Evolutionary conservation across 768 basidiomycete genomes (phyloP).

Genomic region (Hirschioporus abietinus): DNA sequence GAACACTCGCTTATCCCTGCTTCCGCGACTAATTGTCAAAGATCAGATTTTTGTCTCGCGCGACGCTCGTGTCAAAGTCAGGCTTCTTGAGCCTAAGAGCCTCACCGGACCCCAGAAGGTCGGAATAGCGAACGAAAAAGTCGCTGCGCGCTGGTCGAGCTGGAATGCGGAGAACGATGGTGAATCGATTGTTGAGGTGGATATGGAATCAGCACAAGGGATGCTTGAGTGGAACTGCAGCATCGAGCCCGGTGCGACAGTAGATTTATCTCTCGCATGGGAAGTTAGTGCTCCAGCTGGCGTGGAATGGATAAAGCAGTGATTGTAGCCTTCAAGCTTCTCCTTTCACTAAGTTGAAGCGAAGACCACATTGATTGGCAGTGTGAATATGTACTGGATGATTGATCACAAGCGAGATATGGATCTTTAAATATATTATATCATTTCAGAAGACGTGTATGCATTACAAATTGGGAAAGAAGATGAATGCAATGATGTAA

Average conservation of each 20-base stretch:
- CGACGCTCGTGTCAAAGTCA: slow-evolving; percentile 32
- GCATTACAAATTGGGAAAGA: no score
- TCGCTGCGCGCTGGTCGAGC: slow-evolving; percentile 24
- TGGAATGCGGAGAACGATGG: slow-evolving; percentile 45
- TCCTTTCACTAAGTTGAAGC: no score
- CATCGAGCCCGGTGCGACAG: slow-evolving; percentile 36
- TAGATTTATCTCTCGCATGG: slow-evolving; percentile 44
- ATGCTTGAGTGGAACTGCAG: slow-evolving; percentile 49
- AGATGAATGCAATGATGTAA: no score
- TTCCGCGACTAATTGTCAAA: slow-evolving; percentile 40
- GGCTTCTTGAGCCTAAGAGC: slow-evolving; percentile 41
- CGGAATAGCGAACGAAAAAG: slow-evolving; percentile 19
- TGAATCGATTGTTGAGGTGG: slow-evolving; percentile 5
- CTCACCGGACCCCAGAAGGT: slow-evolving; percentile 40
- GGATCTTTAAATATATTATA: no score
- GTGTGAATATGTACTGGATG: no score
- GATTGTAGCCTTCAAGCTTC: background rate
- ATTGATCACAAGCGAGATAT: no score
- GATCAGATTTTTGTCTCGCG: slow-evolving; percentile 39
- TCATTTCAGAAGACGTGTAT: no score
- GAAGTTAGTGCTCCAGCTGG: slow-evolving; percentile 40
- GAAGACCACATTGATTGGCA: no score
- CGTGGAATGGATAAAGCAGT: slow-evolving; percentile 11
- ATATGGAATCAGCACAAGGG: slow-evolving; percentile 28
- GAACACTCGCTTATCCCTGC: slow-evolving; percentile 41